Evolutionary conservation across 2,329 filamentous ascomycete species (phyloP).

Genomic region (Arthrobotrys megalospora): DNA sequence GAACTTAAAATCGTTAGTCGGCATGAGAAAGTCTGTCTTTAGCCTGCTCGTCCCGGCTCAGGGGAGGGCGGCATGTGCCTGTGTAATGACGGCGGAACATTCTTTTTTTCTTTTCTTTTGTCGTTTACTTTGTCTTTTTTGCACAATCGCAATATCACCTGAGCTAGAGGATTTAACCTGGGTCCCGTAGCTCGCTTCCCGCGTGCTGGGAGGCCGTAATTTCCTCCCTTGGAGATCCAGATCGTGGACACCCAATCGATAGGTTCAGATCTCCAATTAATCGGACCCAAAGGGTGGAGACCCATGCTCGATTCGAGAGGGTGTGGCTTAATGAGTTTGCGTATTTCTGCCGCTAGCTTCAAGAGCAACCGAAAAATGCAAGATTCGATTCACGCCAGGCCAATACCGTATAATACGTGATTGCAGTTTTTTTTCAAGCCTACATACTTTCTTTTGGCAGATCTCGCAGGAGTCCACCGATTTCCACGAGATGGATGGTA

Average conservation of each 20-base stretch:
- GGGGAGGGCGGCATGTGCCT: conserved; percentile 51
- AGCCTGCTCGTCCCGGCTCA: conserved; percentile 32
- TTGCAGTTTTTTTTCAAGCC: conserved; percentile 18
- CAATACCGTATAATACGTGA: conserved; percentile 34
- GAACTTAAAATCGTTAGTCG: conserved; percentile 44
- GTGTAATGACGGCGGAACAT: conserved; percentile 44
- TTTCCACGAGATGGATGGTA: conserved; percentile 42
- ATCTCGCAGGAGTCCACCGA: conserved; percentile 55
- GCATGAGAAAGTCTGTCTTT: conserved; percentile 4
- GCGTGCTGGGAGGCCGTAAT: conserved; percentile 55
- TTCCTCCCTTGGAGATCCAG: conserved; percentile 59
- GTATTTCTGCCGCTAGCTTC: conserved; percentile 50
- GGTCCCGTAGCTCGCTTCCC: conserved; percentile 50
- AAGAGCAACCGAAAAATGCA: conserved; percentile 36
- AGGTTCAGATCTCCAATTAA: conserved; percentile 61
- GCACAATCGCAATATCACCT: conserved; percentile 50
- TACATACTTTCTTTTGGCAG: conserved; percentile 39
- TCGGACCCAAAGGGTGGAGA: conserved; percentile 57
- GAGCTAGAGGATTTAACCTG: conserved; percentile 43
- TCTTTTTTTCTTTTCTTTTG: conserved; percentile 46
- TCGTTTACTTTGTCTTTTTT: conserved; percentile 29
- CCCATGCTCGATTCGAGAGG: conserved; percentile 48
- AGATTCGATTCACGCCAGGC: conserved; percentile 16
- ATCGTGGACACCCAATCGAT: conserved; percentile 60
- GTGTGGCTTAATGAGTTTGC: conserved; percentile 61